These are phyloP conservation scores for Amylostereum areolatum DNA, from an alignment of 1,284 basidiomycete species.

Conservation along the genomic window DNA sequence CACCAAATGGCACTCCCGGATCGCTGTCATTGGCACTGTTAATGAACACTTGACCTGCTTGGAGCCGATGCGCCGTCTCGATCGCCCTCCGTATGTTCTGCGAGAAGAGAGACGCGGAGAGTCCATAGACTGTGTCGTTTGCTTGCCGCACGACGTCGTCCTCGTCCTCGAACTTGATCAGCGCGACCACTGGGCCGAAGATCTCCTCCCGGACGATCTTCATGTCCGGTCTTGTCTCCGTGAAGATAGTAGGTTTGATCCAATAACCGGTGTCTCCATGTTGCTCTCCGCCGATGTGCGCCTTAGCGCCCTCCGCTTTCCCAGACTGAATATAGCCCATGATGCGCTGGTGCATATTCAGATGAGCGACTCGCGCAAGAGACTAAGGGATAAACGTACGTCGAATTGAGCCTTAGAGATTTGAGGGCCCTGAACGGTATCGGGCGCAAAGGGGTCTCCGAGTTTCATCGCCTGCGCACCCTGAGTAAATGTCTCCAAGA, in stretches of 20 bases:
- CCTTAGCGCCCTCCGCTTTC: slow-evolving; percentile 77
- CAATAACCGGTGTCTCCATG: slow-evolving; percentile 72
- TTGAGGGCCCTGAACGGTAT: slow-evolving; percentile 84
- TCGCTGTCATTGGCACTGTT: slow-evolving; percentile 73
- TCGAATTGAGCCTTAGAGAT: slow-evolving; percentile 69
- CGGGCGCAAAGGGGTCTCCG: slow-evolving; percentile 75
- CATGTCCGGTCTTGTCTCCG: slow-evolving; percentile 72
- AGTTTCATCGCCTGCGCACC: slow-evolving; percentile 55
- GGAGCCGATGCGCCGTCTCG: slow-evolving; percentile 67
- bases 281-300: slow-evolving; percentile 73
- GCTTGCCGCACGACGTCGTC: slow-evolving; percentile 65
- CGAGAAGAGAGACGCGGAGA: slow-evolving; percentile 84
- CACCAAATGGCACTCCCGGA: slow-evolving; percentile 76
- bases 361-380: background rate
- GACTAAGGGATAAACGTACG: slow-evolving; percentile 29
- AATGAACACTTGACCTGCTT: slow-evolving; percentile 81
- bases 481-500: slow-evolving; percentile 54
- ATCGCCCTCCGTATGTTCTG: slow-evolving; percentile 74
- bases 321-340: slow-evolving; percentile 88
- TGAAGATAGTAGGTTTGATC: slow-evolving; percentile 85
- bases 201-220: slow-evolving; percentile 90
- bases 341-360: slow-evolving; percentile 55
- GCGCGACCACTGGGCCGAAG: slow-evolving; percentile 78
- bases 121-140: slow-evolving; percentile 84
- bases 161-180: slow-evolving; percentile 70